phyloP scores from a whole-genome alignment of 2,329 filamentous ascomycete species.

The Fusarium sarcochroum region DNA sequence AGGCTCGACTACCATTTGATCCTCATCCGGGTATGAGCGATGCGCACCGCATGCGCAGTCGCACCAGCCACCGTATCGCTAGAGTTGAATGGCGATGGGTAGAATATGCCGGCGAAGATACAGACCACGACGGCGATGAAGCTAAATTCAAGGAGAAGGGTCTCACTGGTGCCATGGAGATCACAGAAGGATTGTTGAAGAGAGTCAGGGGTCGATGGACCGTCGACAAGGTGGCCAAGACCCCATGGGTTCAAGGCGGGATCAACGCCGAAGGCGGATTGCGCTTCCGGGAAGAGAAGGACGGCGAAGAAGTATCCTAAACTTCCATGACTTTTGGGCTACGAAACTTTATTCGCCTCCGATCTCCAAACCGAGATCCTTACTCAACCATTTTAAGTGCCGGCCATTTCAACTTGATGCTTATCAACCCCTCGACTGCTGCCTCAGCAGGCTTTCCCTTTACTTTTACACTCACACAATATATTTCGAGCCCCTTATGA shows the following conservation, averaged over 20 bases:
- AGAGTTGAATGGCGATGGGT: conserved; percentile 97
- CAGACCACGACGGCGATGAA: conserved; percentile 82
- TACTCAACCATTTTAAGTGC: conserved; percentile 7
- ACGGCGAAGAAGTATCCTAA: conserved; percentile 65
- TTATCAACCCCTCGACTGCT: not conserved
- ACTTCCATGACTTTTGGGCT: not conserved
- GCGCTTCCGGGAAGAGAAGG: conserved; percentile 71
- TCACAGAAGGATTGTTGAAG: conserved; percentile 88
- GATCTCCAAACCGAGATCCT: not conserved
- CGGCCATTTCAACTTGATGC: conserved; percentile 11
- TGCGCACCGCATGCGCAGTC: conserved; percentile 80
- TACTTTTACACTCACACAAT: conserved; percentile 27
- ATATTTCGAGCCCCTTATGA: conserved; percentile 14
- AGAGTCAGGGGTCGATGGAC: conserved; percentile 84
- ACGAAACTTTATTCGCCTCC: not conserved
- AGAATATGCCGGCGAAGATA: conserved; percentile 84
- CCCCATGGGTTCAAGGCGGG: conserved; percentile 82
- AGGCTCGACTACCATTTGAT: conserved; percentile 94
- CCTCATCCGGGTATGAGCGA: conserved; percentile 85
- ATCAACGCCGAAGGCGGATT: conserved; percentile 77
- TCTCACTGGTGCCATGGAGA: conserved; percentile 81
- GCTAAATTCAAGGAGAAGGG: conserved; percentile 73
- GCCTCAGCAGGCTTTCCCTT: conserved; percentile 6
- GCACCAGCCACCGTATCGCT: conserved; percentile 94
- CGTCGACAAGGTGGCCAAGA: conserved; percentile 78